These are phyloP conservation scores for Didymella pinodella DNA, from an alignment of 2,329 filamentous ascomycete species.

Conservation along the genomic window DNA sequence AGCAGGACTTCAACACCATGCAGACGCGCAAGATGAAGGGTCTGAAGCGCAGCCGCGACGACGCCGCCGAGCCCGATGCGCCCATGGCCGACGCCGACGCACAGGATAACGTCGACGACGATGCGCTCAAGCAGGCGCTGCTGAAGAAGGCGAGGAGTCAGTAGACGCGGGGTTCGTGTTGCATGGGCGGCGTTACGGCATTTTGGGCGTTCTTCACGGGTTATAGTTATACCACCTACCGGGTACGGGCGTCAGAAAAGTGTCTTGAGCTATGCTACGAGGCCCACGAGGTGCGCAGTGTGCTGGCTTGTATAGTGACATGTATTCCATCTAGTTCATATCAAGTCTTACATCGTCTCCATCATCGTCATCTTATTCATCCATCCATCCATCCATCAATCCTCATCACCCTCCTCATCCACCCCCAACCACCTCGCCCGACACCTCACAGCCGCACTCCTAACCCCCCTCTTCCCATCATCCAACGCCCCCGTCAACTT, in stretches of 20 bases:
- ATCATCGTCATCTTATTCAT: no score
- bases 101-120: conserved; percentile 1
- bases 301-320: conserved; percentile 12
- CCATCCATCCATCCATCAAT: conserved; percentile 12
- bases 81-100: conserved; percentile 10
- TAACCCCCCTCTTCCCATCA: conserved; percentile 68
- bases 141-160: conserved; percentile 23
- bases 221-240: conserved; percentile 42
- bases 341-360: neutral
- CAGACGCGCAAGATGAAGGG: conserved; percentile 99
- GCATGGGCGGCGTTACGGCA: conserved; percentile 45
- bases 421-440: conserved; percentile 67
- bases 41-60: conserved; percentile 76
- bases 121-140: conserved; percentile 13
- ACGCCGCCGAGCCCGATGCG: conserved; percentile 32
- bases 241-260: conserved; percentile 22
- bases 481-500: conserved; percentile 64
- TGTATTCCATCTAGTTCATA: conserved; percentile 16
- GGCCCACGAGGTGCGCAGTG: neutral
- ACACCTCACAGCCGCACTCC: conserved; percentile 69
- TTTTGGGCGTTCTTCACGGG: conserved; percentile 29
- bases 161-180: conserved; percentile 11
- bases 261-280: neutral
- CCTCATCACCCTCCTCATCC: conserved; percentile 66
- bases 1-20: conserved; percentile 84